Percentiles rank a stretch among this genome's conserved stretches.
Evolutionary conservation across 305 asterid species (phyloP).

Genomic region (Fraxinus latifolia): DNA sequence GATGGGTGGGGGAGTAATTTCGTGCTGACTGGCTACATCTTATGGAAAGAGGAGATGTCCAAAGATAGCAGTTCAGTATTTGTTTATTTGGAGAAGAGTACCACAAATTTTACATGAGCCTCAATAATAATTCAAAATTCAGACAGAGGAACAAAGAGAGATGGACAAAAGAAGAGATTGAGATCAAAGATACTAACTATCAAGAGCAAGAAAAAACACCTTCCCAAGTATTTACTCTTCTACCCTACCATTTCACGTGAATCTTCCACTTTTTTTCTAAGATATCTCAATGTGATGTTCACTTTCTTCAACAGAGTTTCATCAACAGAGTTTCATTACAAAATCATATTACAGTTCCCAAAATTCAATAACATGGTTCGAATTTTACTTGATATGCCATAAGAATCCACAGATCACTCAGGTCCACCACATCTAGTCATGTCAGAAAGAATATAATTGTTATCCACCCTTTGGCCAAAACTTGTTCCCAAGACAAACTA

Average conservation of each 20-base stretch:
- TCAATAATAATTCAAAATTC: neutral
- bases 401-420: slow-evolving; percentile 18
- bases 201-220: neutral
- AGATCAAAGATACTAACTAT: neutral
- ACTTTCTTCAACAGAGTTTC: slow-evolving; percentile 6
- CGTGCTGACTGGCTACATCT: neutral
- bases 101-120: neutral
- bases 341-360: neutral
- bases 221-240: neutral
- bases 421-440: slow-evolving; percentile 23
- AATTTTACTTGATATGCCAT: slow-evolving; percentile 1
- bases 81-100: neutral
- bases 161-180: neutral
- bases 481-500: slow-evolving; percentile 17
- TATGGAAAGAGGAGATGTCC: neutral
- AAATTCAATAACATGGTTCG: slow-evolving; percentile 6
- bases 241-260: neutral
- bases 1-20: neutral
- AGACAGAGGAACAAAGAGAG: neutral
- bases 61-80: neutral
- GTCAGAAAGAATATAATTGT: slow-evolving; percentile 23
- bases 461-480: slow-evolving; percentile 8
- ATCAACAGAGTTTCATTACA: neutral
- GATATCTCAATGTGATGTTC: neutral
- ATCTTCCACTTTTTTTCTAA: neutral